Evolutionary conservation across 202 grass and related monocot genomes (phyloP).

Genomic region (Brachypodium distachyon): DNA sequence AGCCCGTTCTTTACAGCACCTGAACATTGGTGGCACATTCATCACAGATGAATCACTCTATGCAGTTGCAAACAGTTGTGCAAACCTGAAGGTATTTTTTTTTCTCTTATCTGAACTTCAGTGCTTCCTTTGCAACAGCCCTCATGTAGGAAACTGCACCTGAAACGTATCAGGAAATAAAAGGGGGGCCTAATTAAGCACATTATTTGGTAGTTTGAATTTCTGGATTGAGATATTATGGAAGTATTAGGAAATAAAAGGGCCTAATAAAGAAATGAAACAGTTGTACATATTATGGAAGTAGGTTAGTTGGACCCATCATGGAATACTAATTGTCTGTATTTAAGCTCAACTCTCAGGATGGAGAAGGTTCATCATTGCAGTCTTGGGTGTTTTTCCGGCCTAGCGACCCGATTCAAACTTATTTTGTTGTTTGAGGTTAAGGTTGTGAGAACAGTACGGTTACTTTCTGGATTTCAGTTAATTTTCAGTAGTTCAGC

Average conservation of each 20-base stretch:
- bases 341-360: neutral
- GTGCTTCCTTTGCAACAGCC: neutral
- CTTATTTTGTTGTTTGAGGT: neutral
- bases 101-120: neutral
- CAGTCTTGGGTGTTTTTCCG: neutral
- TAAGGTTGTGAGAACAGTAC: neutral
- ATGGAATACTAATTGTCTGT: neutral
- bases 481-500: no score
- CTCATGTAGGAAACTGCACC: neutral
- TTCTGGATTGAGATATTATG: no score
- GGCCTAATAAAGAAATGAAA: neutral
- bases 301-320: neutral
- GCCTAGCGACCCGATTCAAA: neutral
- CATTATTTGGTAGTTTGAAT: neutral
- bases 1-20: conserved; percentile 72
- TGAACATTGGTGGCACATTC: conserved; percentile 90
- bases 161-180: neutral
- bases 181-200: neutral
- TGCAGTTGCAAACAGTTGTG: conserved; percentile 62
- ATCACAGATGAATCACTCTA: conserved; percentile 88
- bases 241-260: neutral
- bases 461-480: neutral
- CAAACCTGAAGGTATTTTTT: conserved; percentile 49
- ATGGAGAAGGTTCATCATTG: neutral
- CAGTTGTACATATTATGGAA: neutral